These are phyloP conservation scores for Apiotrichum akiyoshidainum DNA, from an alignment of 1,284 basidiomycete species.

Conservation along the genomic window DNA sequence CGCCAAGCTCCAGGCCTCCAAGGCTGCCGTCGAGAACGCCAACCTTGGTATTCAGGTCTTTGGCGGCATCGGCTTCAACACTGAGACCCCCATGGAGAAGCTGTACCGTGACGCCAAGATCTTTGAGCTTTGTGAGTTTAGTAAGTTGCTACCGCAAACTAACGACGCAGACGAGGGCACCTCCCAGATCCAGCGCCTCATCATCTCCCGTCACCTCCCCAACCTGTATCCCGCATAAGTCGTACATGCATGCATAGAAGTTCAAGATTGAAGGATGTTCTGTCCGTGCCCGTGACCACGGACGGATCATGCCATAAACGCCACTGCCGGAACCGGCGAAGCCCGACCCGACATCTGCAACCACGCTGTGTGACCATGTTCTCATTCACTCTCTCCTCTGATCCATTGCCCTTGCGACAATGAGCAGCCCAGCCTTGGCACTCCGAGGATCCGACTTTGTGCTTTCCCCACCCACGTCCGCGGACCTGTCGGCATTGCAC, in stretches of 20 bases:
- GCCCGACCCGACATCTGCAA: no score
- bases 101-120: slow-evolving; percentile 55
- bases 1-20: slow-evolving; percentile 55
- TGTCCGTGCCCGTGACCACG: no score
- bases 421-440: no score
- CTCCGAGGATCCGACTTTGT: no score
- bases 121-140: slow-evolving; percentile 51
- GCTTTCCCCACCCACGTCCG: no score
- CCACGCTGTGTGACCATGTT: no score
- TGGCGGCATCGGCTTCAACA: slow-evolving; percentile 56
- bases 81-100: slow-evolving; percentile 58
- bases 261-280: no score
- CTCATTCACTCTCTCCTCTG: no score
- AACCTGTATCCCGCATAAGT: slow-evolving; percentile 42
- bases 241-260: not conserved
- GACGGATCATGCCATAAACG: no score
- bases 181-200: slow-evolving; percentile 51
- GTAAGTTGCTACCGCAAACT: not conserved
- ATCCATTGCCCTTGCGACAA: no score
- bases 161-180: slow-evolving; percentile 45
- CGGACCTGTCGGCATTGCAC: no score
- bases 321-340: no score
- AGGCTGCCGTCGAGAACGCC: slow-evolving; percentile 53
- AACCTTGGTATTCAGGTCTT: slow-evolving; percentile 54
- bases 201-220: slow-evolving; percentile 47